A percentile compares a stretch with the other conserved stretches of the same genome.
Evolutionary conservation across 2,329 filamentous ascomycete genomes (phyloP).

Genomic region (Calonectria pseudoturangicola): DNA sequence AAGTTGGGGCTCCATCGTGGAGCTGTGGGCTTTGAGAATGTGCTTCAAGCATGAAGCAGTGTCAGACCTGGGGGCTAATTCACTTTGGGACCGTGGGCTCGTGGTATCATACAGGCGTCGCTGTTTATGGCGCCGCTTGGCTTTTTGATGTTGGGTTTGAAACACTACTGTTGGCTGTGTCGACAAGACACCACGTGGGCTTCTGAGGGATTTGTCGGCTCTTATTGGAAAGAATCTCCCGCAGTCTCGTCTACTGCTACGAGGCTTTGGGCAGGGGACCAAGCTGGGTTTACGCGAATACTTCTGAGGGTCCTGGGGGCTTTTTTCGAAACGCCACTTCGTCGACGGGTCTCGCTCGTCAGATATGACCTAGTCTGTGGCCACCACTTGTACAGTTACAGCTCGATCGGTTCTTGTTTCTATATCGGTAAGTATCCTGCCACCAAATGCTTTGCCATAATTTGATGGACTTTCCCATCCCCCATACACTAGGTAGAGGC

Average conservation of each 20-base stretch:
- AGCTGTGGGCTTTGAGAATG: constrained; percentile 73
- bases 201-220: constrained; percentile 65
- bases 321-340: constrained; percentile 53
- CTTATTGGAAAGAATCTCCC: constrained; percentile 56
- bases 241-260: constrained; percentile 33
- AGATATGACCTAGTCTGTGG: constrained; percentile 29
- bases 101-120: constrained; percentile 57
- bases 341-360: constrained; percentile 34
- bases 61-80: constrained; percentile 75
- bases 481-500: constrained; percentile 50
- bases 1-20: constrained; percentile 59
- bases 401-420: constrained; percentile 43
- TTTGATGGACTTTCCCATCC: constrained; percentile 38
- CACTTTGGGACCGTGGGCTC: constrained; percentile 62
- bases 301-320: constrained; percentile 63
- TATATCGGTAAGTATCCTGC: constrained; percentile 55
- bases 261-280: constrained; percentile 53
- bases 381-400: constrained; percentile 44
- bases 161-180: constrained; percentile 50
- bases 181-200: constrained; percentile 57
- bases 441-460: constrained; percentile 51
- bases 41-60: constrained; percentile 65
- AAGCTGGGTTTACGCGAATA: constrained; percentile 59
- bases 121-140: constrained; percentile 47
- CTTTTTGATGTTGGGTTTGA: constrained; percentile 59